A percentile compares a stretch with the other conserved stretches of the same genome.
phyloP scores from a whole-genome alignment of 208 protist genomes.

The Crithidia thermophila region DNA sequence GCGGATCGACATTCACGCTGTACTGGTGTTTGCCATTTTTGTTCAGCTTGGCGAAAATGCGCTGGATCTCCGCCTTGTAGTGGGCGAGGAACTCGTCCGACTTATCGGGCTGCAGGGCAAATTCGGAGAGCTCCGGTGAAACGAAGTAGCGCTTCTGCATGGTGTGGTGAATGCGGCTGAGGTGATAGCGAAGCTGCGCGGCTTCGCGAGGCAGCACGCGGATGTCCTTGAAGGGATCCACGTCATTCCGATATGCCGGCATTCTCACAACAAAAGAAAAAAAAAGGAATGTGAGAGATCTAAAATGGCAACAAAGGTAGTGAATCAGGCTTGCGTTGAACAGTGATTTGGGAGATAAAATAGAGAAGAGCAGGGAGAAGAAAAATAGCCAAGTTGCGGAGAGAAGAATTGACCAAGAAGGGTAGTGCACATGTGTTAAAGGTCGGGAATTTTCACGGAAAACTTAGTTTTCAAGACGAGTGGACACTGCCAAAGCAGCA shows the following conservation, averaged over 20 bases:
- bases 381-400: too few species aligned
- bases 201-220: slow-evolving; percentile 58
- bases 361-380: too few species aligned
- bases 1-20: slow-evolving; percentile 68
- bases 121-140: slow-evolving; percentile 55
- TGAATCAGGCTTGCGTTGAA: too few species aligned
- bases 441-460: too few species aligned
- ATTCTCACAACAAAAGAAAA: slow-evolving; percentile 6
- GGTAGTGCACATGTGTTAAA: too few species aligned
- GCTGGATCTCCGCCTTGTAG: slow-evolving; percentile 69
- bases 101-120: slow-evolving; percentile 64
- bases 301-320: too few species aligned
- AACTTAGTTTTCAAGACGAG: too few species aligned
- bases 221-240: slow-evolving; percentile 79
- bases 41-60: slow-evolving; percentile 67
- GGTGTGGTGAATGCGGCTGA: slow-evolving; percentile 70
- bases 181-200: slow-evolving; percentile 61
- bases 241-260: slow-evolving; percentile 30
- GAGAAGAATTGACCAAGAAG: too few species aligned
- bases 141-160: slow-evolving; percentile 77
- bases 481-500: too few species aligned
- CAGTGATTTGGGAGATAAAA: too few species aligned
- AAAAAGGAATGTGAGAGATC: too few species aligned
- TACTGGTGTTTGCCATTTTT: slow-evolving; percentile 46
- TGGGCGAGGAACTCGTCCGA: slow-evolving; percentile 65